These are phyloP conservation scores for Nicotiana tabacum DNA, from an alignment of 257 asterid species.

Conservation along the genomic window DNA sequence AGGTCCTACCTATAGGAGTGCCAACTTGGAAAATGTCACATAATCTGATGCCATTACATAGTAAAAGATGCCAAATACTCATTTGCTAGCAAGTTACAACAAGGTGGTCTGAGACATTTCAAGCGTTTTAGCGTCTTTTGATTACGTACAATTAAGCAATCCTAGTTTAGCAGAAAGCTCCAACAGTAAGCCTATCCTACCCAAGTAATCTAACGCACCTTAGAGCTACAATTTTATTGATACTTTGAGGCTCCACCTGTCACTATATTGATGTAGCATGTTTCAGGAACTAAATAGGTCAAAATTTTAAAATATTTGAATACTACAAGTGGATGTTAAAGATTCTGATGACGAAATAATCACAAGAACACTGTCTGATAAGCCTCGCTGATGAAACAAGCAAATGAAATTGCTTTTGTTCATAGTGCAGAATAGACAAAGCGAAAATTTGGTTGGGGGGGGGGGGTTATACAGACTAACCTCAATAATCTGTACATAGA, in stretches of 20 bases:
- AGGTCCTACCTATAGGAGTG: background rate
- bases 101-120: no score
- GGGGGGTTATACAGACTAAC: slow-evolving; percentile 14
- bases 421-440: background rate
- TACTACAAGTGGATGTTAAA: background rate
- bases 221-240: background rate
- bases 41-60: background rate
- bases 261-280: background rate
- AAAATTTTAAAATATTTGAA: background rate
- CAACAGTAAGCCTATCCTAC: background rate
- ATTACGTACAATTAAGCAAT: no score
- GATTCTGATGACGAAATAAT: background rate
- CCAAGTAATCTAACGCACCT: background rate
- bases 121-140: no score
- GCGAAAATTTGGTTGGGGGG: background rate
- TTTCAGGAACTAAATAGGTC: background rate
- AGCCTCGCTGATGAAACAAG: slow-evolving; percentile 1
- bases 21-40: background rate
- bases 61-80: background rate
- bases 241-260: background rate
- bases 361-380: background rate
- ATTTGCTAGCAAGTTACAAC: background rate
- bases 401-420: background rate
- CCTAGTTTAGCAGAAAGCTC: no score
- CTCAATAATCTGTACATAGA: slow-evolving; percentile 16